Conservation (phyloP, 140 eudicot species). For the Erigeron philadelphicus region DNA sequence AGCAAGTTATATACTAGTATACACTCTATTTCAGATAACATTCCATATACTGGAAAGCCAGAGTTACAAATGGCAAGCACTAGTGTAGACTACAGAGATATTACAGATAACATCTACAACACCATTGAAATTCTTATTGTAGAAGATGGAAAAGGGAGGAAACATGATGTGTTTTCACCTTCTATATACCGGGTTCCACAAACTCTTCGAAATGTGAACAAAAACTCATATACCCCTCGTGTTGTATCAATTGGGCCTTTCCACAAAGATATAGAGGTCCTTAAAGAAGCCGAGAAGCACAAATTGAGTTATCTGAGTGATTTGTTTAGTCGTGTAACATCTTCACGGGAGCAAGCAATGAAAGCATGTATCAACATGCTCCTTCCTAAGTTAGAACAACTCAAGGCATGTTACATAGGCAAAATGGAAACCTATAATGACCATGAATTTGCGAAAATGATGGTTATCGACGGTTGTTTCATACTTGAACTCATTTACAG, state of each 20-base stretch:
- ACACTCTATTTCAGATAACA: no score
- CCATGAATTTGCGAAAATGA: slow-evolving; percentile 17
- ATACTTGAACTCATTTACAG: slow-evolving; percentile 12
- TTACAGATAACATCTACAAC: background rate
- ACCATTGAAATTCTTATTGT: background rate
- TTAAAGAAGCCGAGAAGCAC: background rate
- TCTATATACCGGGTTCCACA: background rate
- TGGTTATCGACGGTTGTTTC: slow-evolving; percentile 26
- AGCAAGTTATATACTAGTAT: no score
- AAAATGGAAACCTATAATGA: background rate
- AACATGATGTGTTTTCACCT: background rate
- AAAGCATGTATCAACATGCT: background rate
- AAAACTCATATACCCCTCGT: background rate
- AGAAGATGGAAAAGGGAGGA: background rate
- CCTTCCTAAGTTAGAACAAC: background rate
- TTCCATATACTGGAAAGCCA: background rate
- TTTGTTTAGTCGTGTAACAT: background rate
- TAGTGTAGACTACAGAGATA: no score
- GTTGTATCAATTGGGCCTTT: background rate
- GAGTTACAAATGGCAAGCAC: background rate
- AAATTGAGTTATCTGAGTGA: slow-evolving; percentile 2
- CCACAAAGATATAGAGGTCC: background rate
- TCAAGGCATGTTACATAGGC: slow-evolving; percentile 8
- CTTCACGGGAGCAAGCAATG: background rate
- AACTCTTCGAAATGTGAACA: background rate